Percentiles rank a stretch among this genome's conserved stretches.
These are phyloP conservation scores for Blastobotrys robertii DNA, from an alignment of 805 yeast species.

Conservation along the genomic window DNA sequence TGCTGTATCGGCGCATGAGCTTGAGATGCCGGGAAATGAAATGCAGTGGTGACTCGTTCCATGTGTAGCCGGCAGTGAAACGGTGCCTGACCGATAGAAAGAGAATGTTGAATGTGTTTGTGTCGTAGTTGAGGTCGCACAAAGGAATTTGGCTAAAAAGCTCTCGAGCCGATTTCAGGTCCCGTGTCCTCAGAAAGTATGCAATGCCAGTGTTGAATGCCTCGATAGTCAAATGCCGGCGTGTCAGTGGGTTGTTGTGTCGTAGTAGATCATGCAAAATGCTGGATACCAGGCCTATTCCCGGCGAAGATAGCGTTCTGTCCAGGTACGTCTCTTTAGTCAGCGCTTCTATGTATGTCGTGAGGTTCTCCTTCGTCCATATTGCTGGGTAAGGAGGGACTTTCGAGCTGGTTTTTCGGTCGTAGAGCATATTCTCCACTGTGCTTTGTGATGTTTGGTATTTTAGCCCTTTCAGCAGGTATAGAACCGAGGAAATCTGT, in stretches of 20 bases:
- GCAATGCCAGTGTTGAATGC: conserved; percentile 16
- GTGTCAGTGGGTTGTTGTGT: conserved; percentile 11
- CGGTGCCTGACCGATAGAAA: conserved; percentile 6
- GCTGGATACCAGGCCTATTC: conserved; percentile 3
- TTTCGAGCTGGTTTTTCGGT: not conserved
- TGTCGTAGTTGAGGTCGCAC: conserved; percentile 2
- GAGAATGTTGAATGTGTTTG: conserved; percentile 14
- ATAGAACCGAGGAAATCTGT: too few relatives aligned
- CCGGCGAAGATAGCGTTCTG: not conserved
- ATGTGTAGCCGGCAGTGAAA: conserved; percentile 1
- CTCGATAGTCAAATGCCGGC: conserved; percentile 6
- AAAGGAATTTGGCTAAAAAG: conserved; percentile 8
- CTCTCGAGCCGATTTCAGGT: conserved; percentile 13
- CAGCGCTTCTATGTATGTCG: not conserved
- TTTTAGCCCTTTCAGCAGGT: too few relatives aligned
- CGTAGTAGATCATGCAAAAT: conserved; percentile 14
- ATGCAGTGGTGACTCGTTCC: conserved; percentile 10
- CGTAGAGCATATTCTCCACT: too few relatives aligned
- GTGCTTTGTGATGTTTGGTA: too few relatives aligned
- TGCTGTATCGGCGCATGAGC: conserved; percentile 8
- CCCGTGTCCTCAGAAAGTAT: conserved; percentile 10
- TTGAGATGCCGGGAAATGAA: conserved; percentile 5
- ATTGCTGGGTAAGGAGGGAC: not conserved
- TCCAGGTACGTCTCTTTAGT: not conserved
- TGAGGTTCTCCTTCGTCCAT: not conserved